These are phyloP conservation scores for Lecanicillium sp. DNA, from an alignment of 2,329 filamentous ascomycete genomes.

Conservation along the genomic window DNA sequence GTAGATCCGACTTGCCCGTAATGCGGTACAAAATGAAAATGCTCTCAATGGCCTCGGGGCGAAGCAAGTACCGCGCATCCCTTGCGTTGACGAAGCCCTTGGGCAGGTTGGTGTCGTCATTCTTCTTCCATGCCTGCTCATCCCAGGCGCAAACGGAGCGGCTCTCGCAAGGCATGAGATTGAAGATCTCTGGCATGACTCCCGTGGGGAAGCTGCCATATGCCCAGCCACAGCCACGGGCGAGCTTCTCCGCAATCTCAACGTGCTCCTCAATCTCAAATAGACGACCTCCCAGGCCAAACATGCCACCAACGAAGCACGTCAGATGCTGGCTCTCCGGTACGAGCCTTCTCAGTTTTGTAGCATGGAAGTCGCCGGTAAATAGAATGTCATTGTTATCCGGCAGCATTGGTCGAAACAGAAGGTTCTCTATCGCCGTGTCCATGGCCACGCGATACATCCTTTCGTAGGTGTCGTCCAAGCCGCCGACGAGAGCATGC, in stretches of 20 bases:
- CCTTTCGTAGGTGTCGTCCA: slow-evolving; percentile 26
- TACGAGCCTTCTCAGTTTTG: slow-evolving; percentile 17
- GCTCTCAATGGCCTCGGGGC: slow-evolving; percentile 74
- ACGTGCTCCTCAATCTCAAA: slow-evolving; percentile 45
- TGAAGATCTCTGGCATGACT: slow-evolving; percentile 54
- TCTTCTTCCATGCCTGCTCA: slow-evolving; percentile 18
- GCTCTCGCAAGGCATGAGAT: slow-evolving; percentile 17
- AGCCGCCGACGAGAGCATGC: slow-evolving; percentile 57
- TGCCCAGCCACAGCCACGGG: slow-evolving; percentile 55
- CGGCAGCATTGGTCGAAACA: slow-evolving; percentile 60
- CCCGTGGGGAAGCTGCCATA: slow-evolving; percentile 50
- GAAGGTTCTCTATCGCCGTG: slow-evolving; percentile 49
- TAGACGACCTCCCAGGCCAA: slow-evolving; percentile 52
- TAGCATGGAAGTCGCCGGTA: slow-evolving; percentile 25
- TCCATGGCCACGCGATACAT: slow-evolving; percentile 42
- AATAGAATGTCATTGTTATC: slow-evolving; percentile 53
- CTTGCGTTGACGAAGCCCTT: slow-evolving; percentile 47
- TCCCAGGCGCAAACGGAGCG: slow-evolving; percentile 23
- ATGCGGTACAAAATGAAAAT: slow-evolving; percentile 72
- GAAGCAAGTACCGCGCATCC: slow-evolving; percentile 55
- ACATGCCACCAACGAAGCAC: slow-evolving; percentile 60
- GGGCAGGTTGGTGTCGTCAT: slow-evolving; percentile 28
- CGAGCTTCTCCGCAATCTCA: slow-evolving; percentile 47
- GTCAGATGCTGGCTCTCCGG: slow-evolving; percentile 45
- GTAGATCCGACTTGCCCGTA: slow-evolving; percentile 58